Evolutionary conservation across 768 basidiomycete genomes (phyloP), one percentile per base, ranked within the genome.

Genomic region (Mycena polygramma): DNA sequence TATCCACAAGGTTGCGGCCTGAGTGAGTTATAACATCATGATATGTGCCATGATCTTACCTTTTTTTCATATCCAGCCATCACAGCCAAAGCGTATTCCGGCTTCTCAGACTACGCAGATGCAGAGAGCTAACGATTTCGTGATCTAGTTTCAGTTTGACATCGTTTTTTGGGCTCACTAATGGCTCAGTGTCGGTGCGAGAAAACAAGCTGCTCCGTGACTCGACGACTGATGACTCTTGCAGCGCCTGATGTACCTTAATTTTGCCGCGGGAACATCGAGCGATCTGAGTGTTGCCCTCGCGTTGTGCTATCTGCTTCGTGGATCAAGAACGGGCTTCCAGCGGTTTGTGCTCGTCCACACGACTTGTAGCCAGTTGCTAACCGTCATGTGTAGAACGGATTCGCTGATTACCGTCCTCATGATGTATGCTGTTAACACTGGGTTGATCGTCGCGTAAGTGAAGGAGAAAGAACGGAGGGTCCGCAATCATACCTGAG

Each of bases 351-450:
- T 65, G 8, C 39, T 8, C 30, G 10, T n/a, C 43, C 10, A 24
- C 52, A 22, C 6, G 20, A 19, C n/a, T 57, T 36, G n/a, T 9
- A 37, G n/a, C 49, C 13, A 45, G 35, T 41, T 41, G 15, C 43
- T 26, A 36, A 64, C 60, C 70, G 88, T 15, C 15, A 41, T 41
- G 30, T 63, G 57, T 68, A 89, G 89, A 67, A 89, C 88, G 22
- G 85, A 91, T 62, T 81, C 84, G 2, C 70, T 90, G 11, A 80
- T 90, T 60, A 82, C 80, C 15, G 75, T 80, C 0, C 81, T 91
- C 6, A 84, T 90, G 75, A 51, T 82, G 37, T 90, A 88, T 68
- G 82, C 85, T 2, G 81, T 90, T 61, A 89, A 89, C 69, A 91
- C 89, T 0, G 89, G 89, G 74, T 70, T 83, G 72, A 78, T 83